Evolutionary conservation across 2,329 filamentous ascomycete species (phyloP).

Genomic region (Dactylellina cionopaga): DNA sequence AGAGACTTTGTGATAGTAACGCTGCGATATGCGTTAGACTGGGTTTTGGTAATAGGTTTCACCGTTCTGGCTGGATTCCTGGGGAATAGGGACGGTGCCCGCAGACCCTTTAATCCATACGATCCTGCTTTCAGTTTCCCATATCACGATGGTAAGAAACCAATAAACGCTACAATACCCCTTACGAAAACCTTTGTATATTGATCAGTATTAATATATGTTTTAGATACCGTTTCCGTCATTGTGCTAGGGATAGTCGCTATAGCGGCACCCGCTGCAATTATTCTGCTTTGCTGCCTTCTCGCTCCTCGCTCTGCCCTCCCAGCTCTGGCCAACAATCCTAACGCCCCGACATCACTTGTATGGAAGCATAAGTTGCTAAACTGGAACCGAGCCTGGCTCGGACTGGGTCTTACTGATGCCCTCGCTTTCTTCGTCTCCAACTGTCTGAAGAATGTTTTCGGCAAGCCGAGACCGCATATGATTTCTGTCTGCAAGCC

Average conservation of each 20-base stretch:
- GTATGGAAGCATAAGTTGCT: constrained; percentile 86
- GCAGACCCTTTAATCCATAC: constrained; percentile 48
- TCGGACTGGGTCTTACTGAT: constrained; percentile 79
- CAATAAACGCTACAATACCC: not conserved
- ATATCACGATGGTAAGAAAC: constrained; percentile 43
- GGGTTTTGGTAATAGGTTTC: constrained; percentile 42
- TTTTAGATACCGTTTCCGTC: constrained; percentile 42
- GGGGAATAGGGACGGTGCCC: constrained; percentile 45
- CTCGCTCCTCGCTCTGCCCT: constrained; percentile 34
- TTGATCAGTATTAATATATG: not conserved
- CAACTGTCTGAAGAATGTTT: constrained; percentile 81
- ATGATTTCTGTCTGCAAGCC: constrained; percentile 77
- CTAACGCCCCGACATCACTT: constrained; percentile 67
- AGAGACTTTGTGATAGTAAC: constrained; percentile 36
- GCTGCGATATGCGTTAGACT: constrained; percentile 45
- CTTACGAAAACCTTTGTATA: not conserved
- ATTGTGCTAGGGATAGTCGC: constrained; percentile 21
- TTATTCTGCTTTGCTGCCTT: constrained; percentile 39
- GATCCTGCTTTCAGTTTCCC: constrained; percentile 49
- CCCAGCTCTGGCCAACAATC: constrained; percentile 32
- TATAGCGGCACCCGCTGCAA: constrained; percentile 26
- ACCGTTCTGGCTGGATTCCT: constrained; percentile 13
- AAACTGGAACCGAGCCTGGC: constrained; percentile 87
- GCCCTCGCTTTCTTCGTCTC: constrained; percentile 81
- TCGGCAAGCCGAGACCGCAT: constrained; percentile 73